phyloP scores from a whole-genome alignment of 345 rosid species.

The Linum trigynum region DNA sequence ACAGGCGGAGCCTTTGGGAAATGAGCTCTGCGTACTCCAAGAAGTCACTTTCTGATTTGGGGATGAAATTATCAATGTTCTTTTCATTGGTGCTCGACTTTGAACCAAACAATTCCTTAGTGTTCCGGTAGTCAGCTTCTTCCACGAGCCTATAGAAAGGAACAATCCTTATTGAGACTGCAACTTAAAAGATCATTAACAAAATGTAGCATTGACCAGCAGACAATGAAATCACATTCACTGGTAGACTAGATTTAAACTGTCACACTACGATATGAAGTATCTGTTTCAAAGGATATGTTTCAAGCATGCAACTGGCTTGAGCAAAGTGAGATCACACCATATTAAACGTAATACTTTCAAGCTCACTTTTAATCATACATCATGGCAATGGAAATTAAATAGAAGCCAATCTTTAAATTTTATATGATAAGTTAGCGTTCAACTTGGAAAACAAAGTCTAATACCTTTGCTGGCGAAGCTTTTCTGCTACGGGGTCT shows the following conservation, averaged over 20 bases:
- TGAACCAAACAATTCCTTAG: constrained; percentile 58
- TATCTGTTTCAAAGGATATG: too few relatives aligned
- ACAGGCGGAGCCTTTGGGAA: constrained; percentile 56
- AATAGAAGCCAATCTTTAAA: not conserved
- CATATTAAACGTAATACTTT: too few relatives aligned
- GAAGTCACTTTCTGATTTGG: constrained; percentile 90
- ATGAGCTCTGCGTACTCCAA: constrained; percentile 82
- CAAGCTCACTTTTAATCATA: too few relatives aligned
- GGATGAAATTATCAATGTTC: constrained; percentile 61
- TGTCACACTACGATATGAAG: too few relatives aligned
- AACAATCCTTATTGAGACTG: constrained; percentile 2
- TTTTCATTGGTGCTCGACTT: constrained; percentile 40
- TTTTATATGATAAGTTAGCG: not conserved
- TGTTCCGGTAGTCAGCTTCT: constrained; percentile 77
- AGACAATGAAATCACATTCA: too few relatives aligned
- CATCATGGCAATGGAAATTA: too few relatives aligned
- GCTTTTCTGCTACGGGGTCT: constrained; percentile 69
- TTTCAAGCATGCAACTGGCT: too few relatives aligned
- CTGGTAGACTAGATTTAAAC: too few relatives aligned
- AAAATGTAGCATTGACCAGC: too few relatives aligned
- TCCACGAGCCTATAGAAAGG: constrained; percentile 61
- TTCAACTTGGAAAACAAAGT: not conserved
- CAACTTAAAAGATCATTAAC: not conserved
- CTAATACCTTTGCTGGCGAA: constrained; percentile 66
- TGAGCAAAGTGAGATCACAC: too few relatives aligned